phyloP scores from a whole-genome alignment of 768 basidiomycete genomes.

The Rhizopogon rudus region DNA sequence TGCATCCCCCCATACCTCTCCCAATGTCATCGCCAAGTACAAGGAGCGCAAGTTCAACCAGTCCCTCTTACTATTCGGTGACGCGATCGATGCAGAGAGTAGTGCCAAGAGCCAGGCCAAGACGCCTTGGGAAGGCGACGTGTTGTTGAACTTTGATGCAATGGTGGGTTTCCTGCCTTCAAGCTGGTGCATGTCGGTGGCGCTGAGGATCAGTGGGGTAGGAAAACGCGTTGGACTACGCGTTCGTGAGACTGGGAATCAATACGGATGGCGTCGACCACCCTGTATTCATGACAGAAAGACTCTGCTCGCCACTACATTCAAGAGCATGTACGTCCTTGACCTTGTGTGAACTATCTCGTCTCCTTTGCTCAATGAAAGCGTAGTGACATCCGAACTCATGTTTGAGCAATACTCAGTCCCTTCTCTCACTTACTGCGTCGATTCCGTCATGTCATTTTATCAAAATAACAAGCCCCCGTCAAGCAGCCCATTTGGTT shows the following conservation, averaged over 20 bases:
- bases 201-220: slow-evolving; percentile 27
- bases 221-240: slow-evolving; percentile 94
- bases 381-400: slow-evolving; percentile 86
- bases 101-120: slow-evolving; percentile 74
- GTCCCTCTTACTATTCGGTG: slow-evolving; percentile 83
- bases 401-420: slow-evolving; percentile 92
- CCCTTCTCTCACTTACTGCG: slow-evolving; percentile 80
- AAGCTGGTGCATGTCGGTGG: background rate
- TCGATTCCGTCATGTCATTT: slow-evolving; percentile 92
- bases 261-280: slow-evolving; percentile 73
- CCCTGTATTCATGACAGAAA: slow-evolving; percentile 91
- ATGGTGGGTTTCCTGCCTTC: slow-evolving; percentile 56
- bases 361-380: background rate
- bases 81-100: slow-evolving; percentile 82
- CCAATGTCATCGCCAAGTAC: slow-evolving; percentile 80
- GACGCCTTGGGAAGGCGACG: slow-evolving; percentile 92
- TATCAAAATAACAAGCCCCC: slow-evolving; percentile 66
- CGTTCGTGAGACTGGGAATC: slow-evolving; percentile 83
- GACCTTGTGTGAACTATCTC: background rate
- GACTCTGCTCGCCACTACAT: slow-evolving; percentile 82
- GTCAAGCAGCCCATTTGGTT: slow-evolving; percentile 31
- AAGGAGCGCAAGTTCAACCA: slow-evolving; percentile 85
- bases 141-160: slow-evolving; percentile 87
- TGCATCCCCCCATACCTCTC: slow-evolving; percentile 47
- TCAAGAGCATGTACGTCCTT: slow-evolving; percentile 71